Evolutionary conservation across 2,329 filamentous ascomycete species (phyloP).

Genomic region (Eurotiales sp.): DNA sequence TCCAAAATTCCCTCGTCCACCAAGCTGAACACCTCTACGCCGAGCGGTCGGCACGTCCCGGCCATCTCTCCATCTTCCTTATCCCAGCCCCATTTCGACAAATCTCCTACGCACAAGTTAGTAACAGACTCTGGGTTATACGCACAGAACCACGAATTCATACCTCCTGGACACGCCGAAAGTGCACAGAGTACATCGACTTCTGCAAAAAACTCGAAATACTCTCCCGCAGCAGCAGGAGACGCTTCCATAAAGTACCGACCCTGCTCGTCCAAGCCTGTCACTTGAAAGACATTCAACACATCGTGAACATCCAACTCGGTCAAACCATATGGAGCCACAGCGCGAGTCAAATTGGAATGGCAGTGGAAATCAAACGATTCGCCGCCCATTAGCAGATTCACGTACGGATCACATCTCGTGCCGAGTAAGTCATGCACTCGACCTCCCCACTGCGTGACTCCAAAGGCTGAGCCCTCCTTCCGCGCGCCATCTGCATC

Average conservation of each 20-base stretch:
- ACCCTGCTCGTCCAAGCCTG: constrained; percentile 67
- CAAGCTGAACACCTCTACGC: constrained; percentile 67
- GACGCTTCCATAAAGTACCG: constrained; percentile 68
- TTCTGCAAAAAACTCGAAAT: constrained; percentile 76
- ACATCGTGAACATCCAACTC: constrained; percentile 81
- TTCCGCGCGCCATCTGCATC: constrained; percentile 31
- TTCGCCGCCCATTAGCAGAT: constrained; percentile 64
- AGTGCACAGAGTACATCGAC: constrained; percentile 66
- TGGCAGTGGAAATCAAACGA: constrained; percentile 81
- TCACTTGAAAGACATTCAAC: constrained; percentile 82
- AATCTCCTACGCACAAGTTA: too few relatives aligned
- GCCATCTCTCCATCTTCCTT: constrained; percentile 53
- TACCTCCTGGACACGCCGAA: constrained; percentile 68
- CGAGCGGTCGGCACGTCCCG: constrained; percentile 68
- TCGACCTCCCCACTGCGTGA: constrained; percentile 56
- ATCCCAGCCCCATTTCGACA: constrained; percentile 78
- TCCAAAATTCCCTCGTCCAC: constrained; percentile 51
- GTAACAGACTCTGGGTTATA: too few relatives aligned
- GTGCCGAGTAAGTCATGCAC: constrained; percentile 82
- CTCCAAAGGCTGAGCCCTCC: constrained; percentile 40
- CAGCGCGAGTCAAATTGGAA: constrained; percentile 74
- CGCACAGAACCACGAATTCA: too few relatives aligned
- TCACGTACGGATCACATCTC: constrained; percentile 81
- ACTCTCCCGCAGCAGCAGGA: constrained; percentile 46
- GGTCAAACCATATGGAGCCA: constrained; percentile 63